Evolutionary conservation across 1,284 basidiomycete species (phyloP), one percentile per base, ranked within the genome.

Genomic region (Flammula alnicola): DNA sequence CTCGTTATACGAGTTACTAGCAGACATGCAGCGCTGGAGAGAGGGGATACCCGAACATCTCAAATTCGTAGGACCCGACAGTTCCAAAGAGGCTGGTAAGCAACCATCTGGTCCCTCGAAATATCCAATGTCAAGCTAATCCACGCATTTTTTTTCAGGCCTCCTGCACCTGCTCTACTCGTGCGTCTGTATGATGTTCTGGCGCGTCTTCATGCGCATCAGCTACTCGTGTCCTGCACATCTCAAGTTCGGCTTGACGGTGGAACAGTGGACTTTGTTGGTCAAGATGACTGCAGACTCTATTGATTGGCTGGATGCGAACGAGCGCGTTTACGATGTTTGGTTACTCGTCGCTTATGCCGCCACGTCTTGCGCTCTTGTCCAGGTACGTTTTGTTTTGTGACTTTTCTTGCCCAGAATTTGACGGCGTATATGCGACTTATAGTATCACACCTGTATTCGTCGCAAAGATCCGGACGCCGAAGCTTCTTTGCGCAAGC

Each of bases 121-220:
- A n/a, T n/a, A n/a, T n/a, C n/a, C n/a, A n/a, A n/a, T n/a, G n/a
- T n/a, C 39, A 35, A 25, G 17, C 20, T 47, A 19, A 31, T 41
- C 52, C 52, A 39, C 47, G 40, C 45, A 51, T 36, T 27, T 38
- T 52, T 19, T 30, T 49, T 6, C 61, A 88, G 94, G 93, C 26
- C 75, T 95, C 47, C 75, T 98, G 19, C 92, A 95, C 68, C 69
- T 97, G 47, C 76, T 91, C 40, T 93, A 91, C 65, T 82, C 88
- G n/a, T 91, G 90, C 59, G 84, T 95, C 33, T 86, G 86, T 62
- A 91, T 92, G 84, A 86, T 91, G 67, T 91, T 95, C 72, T 95
- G 90, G 90, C 85, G 92, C 46, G 89, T 95, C 14, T 97, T 97
- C 74, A 94, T 96, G 90, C 83, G 94, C 46, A 91, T 96, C 66